Evolutionary conservation across 2,329 filamentous ascomycete species (phyloP).

Genomic region (Botrytis cinerea): DNA sequence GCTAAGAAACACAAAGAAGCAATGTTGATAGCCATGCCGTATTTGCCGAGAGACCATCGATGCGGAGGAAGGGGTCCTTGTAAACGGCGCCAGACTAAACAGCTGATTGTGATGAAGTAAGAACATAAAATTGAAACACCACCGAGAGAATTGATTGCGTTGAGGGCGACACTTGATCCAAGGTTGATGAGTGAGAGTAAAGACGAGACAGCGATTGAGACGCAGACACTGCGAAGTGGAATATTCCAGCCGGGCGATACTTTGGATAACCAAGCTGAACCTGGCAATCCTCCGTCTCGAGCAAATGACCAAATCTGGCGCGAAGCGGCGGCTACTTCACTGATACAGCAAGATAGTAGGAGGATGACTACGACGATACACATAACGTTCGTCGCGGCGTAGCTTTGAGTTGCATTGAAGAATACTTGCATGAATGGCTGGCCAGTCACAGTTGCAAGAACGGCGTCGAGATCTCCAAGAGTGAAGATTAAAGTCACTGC

Average conservation of each 20-base stretch:
- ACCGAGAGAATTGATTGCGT: constrained; percentile 53
- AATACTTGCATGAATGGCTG: constrained; percentile 43
- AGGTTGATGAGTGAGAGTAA: constrained; percentile 47
- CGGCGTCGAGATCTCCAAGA: constrained; percentile 41
- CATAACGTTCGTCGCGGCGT: constrained; percentile 50
- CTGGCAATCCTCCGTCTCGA: constrained; percentile 47
- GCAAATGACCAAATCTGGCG: constrained; percentile 47
- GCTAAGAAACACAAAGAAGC: constrained; percentile 48
- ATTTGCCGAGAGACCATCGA: constrained; percentile 47
- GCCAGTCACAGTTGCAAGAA: constrained; percentile 39
- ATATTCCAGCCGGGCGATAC: constrained; percentile 34
- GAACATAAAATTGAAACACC: constrained; percentile 51
- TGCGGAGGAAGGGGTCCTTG: constrained; percentile 43
- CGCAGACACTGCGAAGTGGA: constrained; percentile 27
- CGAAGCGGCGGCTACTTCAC: constrained; percentile 41
- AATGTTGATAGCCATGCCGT: constrained; percentile 46
- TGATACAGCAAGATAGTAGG: constrained; percentile 43
- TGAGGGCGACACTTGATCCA: constrained; percentile 52
- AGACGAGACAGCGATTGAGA: constrained; percentile 27
- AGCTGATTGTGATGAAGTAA: constrained; percentile 50
- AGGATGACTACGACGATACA: constrained; percentile 46
- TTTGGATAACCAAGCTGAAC: constrained; percentile 43
- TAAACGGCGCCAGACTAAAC: constrained; percentile 43
- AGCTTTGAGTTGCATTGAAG: constrained; percentile 32
- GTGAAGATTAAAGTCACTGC: constrained; percentile 45